These are phyloP conservation scores for Fomitopsis betulina DNA, from an alignment of 1,284 basidiomycete genomes.

Conservation along the genomic window DNA sequence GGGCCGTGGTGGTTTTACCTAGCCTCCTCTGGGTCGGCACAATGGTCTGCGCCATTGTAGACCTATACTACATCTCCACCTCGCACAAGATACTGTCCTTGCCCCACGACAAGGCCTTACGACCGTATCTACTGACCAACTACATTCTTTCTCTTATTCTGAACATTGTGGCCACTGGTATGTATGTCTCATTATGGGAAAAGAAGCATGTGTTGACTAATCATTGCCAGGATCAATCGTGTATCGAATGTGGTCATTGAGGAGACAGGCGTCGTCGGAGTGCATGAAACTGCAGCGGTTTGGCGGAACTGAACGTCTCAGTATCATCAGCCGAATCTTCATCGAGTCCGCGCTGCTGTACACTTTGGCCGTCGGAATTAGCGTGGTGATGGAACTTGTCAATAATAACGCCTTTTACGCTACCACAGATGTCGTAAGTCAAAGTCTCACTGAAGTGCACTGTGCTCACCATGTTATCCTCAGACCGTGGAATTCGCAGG, in stretches of 20 bases:
- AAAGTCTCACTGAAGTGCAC: no score
- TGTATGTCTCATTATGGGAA: no score
- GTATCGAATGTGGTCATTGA: conserved; percentile 27
- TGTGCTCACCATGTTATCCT: neutral
- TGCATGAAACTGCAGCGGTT: neutral
- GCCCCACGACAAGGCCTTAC: neutral
- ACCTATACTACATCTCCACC: neutral
- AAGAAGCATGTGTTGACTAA: neutral
- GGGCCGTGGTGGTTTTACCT: conserved; percentile 12
- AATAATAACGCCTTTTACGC: conserved; percentile 31
- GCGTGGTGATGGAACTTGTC: conserved; percentile 31
- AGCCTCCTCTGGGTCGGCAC: conserved; percentile 18
- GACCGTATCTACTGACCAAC: neutral
- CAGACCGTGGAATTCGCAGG: conserved; percentile 14
- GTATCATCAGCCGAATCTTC: conserved; percentile 23
- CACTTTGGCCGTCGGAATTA: conserved; percentile 29
- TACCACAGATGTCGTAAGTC: conserved; percentile 2
- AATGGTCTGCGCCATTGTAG: neutral
- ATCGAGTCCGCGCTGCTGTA: conserved; percentile 37
- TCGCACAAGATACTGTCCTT: neutral
- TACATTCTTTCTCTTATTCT: neutral
- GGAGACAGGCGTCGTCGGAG: neutral
- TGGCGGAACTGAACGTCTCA: neutral
- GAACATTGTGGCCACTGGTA: neutral
- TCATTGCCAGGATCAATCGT: conserved; percentile 28